Evolutionary conservation across 2,329 filamentous ascomycete genomes (phyloP).

Genomic region (Malbranchea zuffiana): DNA sequence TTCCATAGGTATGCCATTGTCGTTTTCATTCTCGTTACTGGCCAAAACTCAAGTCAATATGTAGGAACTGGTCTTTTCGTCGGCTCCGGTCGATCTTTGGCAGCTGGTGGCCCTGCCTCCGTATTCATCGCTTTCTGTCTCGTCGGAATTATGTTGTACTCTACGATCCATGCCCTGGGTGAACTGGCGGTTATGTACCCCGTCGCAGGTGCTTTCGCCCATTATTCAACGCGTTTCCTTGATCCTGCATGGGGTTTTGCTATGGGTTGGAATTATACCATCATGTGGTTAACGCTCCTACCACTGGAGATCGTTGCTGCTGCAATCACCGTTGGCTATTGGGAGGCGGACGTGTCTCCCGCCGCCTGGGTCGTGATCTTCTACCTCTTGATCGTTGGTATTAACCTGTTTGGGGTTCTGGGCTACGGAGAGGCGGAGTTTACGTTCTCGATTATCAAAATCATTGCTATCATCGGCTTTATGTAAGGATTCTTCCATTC

Average conservation of each 20-base stretch:
- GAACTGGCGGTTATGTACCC: slow-evolving; percentile 87
- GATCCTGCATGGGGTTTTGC: slow-evolving; percentile 92
- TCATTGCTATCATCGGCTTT: slow-evolving; percentile 76
- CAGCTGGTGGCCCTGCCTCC: slow-evolving; percentile 64
- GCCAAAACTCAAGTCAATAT: background rate
- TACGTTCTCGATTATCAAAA: slow-evolving; percentile 74
- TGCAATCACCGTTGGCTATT: slow-evolving; percentile 72
- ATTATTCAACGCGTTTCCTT: slow-evolving; percentile 83
- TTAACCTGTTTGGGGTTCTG: slow-evolving; percentile 81
- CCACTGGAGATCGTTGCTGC: slow-evolving; percentile 82
- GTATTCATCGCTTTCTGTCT: slow-evolving; percentile 66
- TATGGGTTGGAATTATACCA: slow-evolving; percentile 89
- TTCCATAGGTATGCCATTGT: slow-evolving; percentile 12
- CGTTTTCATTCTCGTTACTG: background rate
- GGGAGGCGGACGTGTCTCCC: slow-evolving; percentile 54
- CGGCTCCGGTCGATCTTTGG: slow-evolving; percentile 61
- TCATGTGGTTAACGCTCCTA: slow-evolving; percentile 77
- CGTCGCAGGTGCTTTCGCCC: slow-evolving; percentile 81
- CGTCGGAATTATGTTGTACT: slow-evolving; percentile 80
- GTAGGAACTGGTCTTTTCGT: slow-evolving; percentile 72
- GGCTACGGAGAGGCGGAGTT: slow-evolving; percentile 88
- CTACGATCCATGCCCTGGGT: slow-evolving; percentile 80
- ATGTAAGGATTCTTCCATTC: slow-evolving; percentile 47
- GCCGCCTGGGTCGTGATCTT: slow-evolving; percentile 78
- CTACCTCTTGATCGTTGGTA: slow-evolving; percentile 59